These are phyloP conservation scores for Nannochloropsis salina DNA, from an alignment of 108 stramenopile species.

Conservation along the genomic window DNA sequence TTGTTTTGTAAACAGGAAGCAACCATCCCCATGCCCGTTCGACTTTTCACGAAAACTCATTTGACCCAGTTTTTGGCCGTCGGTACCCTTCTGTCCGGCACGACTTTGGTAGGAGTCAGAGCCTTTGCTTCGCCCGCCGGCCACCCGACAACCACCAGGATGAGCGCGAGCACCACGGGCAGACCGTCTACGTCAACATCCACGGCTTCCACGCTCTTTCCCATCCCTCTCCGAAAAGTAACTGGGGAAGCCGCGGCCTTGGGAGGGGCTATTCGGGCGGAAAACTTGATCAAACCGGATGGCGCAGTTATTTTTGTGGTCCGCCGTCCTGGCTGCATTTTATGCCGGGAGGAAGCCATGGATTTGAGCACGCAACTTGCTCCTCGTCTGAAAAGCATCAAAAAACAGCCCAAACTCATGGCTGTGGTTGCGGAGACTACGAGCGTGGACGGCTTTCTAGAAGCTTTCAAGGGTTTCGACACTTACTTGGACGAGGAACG, in stretches of 20 bases:
- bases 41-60: not conserved
- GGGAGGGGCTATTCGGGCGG: not conserved
- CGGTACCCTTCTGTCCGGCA: not conserved
- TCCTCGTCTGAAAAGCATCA: not conserved
- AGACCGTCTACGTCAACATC: not conserved
- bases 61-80: not conserved
- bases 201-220: not conserved
- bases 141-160: not conserved
- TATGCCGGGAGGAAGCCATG: conserved; percentile 10
- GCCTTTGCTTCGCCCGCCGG: not conserved
- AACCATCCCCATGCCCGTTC: not conserved
- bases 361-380: conserved; percentile 12
- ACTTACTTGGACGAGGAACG: not conserved
- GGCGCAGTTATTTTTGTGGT: conserved; percentile 14
- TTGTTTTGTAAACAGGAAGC: too few species aligned
- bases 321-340: conserved; percentile 1
- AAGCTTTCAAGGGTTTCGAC: not conserved
- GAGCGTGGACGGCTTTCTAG: not conserved
- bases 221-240: conserved; percentile 4
- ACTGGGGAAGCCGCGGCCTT: not conserved
- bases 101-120: not conserved
- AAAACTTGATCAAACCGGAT: conserved; percentile 11
- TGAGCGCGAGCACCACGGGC: not conserved
- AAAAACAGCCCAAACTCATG: not conserved
- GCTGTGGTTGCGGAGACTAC: not conserved